phyloP scores from a whole-genome alignment of 108 stramenopile genomes.

The Cyclotella sp. region DNA sequence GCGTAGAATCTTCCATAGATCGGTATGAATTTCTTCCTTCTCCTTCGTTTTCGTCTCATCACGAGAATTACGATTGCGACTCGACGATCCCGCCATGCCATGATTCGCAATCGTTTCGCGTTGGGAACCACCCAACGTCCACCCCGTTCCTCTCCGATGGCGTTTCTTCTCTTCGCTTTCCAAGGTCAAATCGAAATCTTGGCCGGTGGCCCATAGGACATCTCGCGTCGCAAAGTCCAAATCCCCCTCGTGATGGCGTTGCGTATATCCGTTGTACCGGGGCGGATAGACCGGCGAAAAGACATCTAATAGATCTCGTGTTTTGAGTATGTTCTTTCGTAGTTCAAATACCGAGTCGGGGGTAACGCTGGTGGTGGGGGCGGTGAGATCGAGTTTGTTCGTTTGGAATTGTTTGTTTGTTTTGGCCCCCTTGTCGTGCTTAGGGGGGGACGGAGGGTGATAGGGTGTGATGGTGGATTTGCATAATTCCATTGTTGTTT shows the following conservation, averaged over 20 bases:
- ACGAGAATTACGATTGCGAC: not conserved
- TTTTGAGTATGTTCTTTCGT: slow-evolving; percentile 47
- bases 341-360: slow-evolving; percentile 34
- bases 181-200: slow-evolving; percentile 18
- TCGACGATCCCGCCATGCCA: not conserved
- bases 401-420: not conserved
- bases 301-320: slow-evolving; percentile 52
- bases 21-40: not conserved
- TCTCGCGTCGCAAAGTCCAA: slow-evolving; percentile 1
- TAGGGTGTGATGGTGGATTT: slow-evolving; percentile 25
- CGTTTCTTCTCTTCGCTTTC: slow-evolving; percentile 3
- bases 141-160: not conserved
- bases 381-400: not conserved
- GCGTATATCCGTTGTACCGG: not conserved
- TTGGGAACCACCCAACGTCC: not conserved
- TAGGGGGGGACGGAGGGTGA: not conserved
- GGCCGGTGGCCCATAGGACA: not conserved
- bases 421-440: not conserved
- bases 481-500: slow-evolving; percentile 45
- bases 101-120: not conserved
- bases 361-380: slow-evolving; percentile 9
- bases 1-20: slow-evolving; percentile 42
- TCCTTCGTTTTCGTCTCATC: not conserved
- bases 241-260: slow-evolving; percentile 19
- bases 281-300: slow-evolving; percentile 47